Base-by-base conservation (phyloP, 441 rosid genomes). In the Populus hybrid region DNA sequence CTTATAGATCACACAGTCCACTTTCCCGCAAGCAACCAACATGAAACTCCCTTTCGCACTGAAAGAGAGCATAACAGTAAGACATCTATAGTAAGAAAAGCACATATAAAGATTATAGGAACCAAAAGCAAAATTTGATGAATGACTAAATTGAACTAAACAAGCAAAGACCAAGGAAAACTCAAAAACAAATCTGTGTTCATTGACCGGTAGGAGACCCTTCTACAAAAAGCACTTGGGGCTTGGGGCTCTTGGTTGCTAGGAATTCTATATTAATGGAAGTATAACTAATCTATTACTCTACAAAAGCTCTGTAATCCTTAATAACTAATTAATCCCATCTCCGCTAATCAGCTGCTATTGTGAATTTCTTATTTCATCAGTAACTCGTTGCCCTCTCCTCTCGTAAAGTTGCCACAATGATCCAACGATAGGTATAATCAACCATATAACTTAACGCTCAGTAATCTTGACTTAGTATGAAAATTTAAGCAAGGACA, bases 31-130 rank as follows among this genome's bases (percentile, higher is more conserved):
- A 81, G 87, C 99, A 97, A 69, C 98, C 98, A 77, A 95, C 98
- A 83, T 97, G 99, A 86, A 87, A 93, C 86, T 97, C 99, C 85
- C 89, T 91, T 87, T 97, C 99, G 67, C 98, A 94, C 99, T 96
- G 82, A 80, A 76, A 70, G 69, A 81, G 79, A 79, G 65, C 38
- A 80, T 54, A 12, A 75, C 20, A 28, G 28, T 26, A 76, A 67
- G 57, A 12, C 57, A 46, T 11, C 50, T 40, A 72, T 36, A 74
- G 74, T 35, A 59, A 76, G 5, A 68, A 65, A 18, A 66, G 38
- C 10, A 40, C 28, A 70, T 74, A 65, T 23, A 59, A 12, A 30
- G 35, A 14, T 50, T 77, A 54, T 35, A 32, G 34, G 23, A 76
- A 77, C 20, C 21, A 20, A 70, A 34, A 36, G n/a, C 67, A 3